Percentiles rank a stretch among this genome's conserved stretches.
These are phyloP conservation scores for Candida caryicola DNA, from an alignment of 805 yeast species.

Conservation along the genomic window DNA sequence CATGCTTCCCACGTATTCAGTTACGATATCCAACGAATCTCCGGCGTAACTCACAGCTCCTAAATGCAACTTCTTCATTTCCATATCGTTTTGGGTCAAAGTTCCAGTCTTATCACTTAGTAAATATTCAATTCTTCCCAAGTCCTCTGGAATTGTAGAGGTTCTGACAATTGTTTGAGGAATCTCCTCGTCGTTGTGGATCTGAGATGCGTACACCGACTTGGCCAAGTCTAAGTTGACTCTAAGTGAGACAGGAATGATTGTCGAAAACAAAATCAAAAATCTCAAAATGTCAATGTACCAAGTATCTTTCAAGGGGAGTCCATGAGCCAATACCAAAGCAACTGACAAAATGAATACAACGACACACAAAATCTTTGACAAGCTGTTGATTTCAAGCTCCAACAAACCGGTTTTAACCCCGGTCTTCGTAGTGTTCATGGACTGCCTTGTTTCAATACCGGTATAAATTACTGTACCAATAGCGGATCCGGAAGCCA, in stretches of 20 bases:
- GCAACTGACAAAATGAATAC: conserved; percentile 76
- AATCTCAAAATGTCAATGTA: conserved; percentile 88
- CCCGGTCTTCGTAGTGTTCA: conserved; percentile 85
- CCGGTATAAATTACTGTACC: conserved; percentile 93
- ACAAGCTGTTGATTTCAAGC: conserved; percentile 81
- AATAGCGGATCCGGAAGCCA: conserved; percentile 89
- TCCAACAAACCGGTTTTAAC: conserved; percentile 90
- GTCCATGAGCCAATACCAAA: conserved; percentile 79
- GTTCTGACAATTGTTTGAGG: conserved; percentile 92
- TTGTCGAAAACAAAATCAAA: conserved; percentile 86
- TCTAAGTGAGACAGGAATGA: conserved; percentile 92
- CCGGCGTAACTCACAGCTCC: conserved; percentile 92
- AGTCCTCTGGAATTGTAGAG: conserved; percentile 95
- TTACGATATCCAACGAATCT: conserved; percentile 87
- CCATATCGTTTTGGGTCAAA: conserved; percentile 97
- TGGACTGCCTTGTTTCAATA: conserved; percentile 85
- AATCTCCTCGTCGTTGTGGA: conserved; percentile 80
- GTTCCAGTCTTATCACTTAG: conserved; percentile 97
- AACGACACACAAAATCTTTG: conserved; percentile 83
- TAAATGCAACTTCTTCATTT: conserved; percentile 83
- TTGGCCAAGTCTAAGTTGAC: conserved; percentile 95
- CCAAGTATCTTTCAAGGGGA: conserved; percentile 63
- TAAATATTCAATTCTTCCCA: conserved; percentile 91
- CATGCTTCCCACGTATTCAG: conserved; percentile 52
- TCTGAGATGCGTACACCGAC: conserved; percentile 92